These are phyloP conservation scores for Gossypium mustelinum DNA, from an alignment of 345 rosid genomes.

Conservation along the genomic window DNA sequence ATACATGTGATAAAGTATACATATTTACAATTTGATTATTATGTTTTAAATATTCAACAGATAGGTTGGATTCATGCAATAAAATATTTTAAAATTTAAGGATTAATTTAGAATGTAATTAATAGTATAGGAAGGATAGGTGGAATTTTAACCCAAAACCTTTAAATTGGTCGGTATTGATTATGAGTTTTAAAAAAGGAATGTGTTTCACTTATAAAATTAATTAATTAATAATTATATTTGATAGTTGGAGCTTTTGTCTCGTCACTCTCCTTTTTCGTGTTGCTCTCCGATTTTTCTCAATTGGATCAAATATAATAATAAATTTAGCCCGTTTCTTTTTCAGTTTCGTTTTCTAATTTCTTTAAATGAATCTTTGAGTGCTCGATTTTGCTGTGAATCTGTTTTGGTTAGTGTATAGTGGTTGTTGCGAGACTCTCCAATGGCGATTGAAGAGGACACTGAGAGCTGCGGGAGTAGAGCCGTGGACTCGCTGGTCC, in stretches of 20 bases:
- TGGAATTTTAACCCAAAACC: too few species aligned
- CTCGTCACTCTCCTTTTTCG: conserved; percentile 12
- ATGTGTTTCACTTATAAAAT: too few species aligned
- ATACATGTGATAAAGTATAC: too few species aligned
- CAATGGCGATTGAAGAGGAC: conserved; percentile 86
- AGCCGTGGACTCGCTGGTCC: conserved; percentile 50
- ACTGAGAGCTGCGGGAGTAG: conserved; percentile 89
- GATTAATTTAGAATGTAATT: too few species aligned
- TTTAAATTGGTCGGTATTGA: too few species aligned
- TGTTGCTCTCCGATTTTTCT: neutral
- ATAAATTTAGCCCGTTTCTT: neutral
- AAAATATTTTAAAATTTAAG: too few species aligned
- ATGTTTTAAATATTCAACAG: too few species aligned
- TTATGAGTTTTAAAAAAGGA: too few species aligned
- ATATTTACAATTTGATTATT: too few species aligned
- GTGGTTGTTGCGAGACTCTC: neutral
- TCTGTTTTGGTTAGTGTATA: neutral
- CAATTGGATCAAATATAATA: conserved; percentile 10
- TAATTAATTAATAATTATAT: neutral
- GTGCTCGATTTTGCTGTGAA: neutral
- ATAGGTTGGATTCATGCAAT: too few species aligned
- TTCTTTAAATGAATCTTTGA: neutral
- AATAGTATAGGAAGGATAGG: too few species aligned
- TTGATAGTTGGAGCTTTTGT: conserved; percentile 1
- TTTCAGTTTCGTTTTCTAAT: neutral